Base-by-base conservation (phyloP, 331 rosid species). In the Acacia pycnantha region DNA sequence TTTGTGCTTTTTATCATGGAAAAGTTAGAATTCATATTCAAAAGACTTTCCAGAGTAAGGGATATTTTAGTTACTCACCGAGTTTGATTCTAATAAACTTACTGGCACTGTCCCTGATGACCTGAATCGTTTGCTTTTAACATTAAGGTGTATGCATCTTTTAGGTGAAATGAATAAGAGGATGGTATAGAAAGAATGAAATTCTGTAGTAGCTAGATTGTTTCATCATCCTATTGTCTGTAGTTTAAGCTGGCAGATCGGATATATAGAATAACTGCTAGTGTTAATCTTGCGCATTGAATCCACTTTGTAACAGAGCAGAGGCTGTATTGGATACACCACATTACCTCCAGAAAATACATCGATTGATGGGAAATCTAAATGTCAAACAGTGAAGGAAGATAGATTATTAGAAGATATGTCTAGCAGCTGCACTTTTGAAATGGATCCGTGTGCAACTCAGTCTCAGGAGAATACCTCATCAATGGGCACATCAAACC, bases 241-340 rank as follows among this genome's bases (percentile, higher is more conserved):
- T 59, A 26, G 44, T 41, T 51, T 48, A 69, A 53, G 59, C 74
- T 44, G 65, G 58, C 70, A 64, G 74, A 73, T 29, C 73, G 37
- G 33, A 50, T 62, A 43, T 82, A 74, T 79, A 77, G 40, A 26
- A 71, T 26, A 44, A 22, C 80, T 68, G 51, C 67, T 62, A 66
- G 90, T 85, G 79, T 65, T 88, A 79, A 90, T 91, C 92, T 86
- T 43, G 89, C 75, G 90, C 69, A 86, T 84, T 82, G 75, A 77
- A 92, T 88, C 91, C 86, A 71, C 84, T 87, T 91, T 92, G 90
- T 69, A 91, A 93, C 97, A 93, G 99, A 88, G 79, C 97, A 95
- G 99, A 88, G 91, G 99, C 88, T 90, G 98, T 85, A 83, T 88
- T 82, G 97, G 97, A 86, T 84, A 90, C 88, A 82, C 83, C 86